Base-by-base conservation (phyloP, 176 grass and related monocot species). In the Echinochloa phyllopogon region DNA sequence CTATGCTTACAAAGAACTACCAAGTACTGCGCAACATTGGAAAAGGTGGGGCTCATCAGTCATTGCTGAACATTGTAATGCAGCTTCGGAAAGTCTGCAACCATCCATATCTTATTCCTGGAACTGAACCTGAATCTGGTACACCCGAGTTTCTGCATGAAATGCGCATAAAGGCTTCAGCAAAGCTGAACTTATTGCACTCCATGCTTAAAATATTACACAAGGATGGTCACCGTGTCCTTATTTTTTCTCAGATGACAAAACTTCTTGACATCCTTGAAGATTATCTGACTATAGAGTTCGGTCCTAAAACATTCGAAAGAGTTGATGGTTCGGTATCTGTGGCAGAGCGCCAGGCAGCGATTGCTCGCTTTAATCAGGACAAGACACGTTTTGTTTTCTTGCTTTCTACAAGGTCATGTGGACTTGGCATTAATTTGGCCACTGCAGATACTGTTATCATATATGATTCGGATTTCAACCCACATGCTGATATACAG, bases 241-340 rank as follows among this genome's bases (percentile, higher is more conserved):
- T 99, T 85, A 91, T 99, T 82, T 99, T 99, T 83, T 99, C 96
- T 70, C 96, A 99, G 87, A 99, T 99, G 96, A 99, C 96, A 63
- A 99, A 99, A 64, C 86, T 99, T 77, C 91, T 99, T 85, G 96
- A 99, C 86, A 99, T 99, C 76, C 92, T 99, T 58, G 96, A 99
- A 87, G 96, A 99, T 91, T 99, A 99, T 66, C 49, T 99, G 63
- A 76, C 90, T 69, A 80, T 83, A 38, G 96, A 96, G 62, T 99
- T 94, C 81, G 96, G 96, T 49, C 77, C 87, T 58, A 95, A 93
- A 86, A 92, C 91, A 88, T 99, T 94, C 68, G 94, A 96, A 90
- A 88, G 96, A 80, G 96, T 99, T 74, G 96, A 96, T 89, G 96
- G 96, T 38, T 96, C 94, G 6, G 88, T 99, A 74, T 96, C 91